Base-by-base conservation (phyloP, 768 basidiomycete genomes). In the Termitomyces titanicus region DNA sequence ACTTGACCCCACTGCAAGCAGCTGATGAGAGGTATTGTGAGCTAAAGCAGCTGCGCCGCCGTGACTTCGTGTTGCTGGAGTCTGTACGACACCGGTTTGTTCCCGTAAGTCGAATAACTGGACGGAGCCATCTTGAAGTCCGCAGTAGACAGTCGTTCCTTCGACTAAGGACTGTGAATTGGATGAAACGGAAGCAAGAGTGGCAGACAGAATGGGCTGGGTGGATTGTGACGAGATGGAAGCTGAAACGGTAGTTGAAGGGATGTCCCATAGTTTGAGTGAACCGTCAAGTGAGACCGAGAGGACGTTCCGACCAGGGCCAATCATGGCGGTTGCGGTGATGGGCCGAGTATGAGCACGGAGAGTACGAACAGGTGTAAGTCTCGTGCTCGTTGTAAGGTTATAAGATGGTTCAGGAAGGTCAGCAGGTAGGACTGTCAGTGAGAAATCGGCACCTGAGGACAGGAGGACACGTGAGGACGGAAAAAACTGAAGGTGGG, bases 391-490 rank as follows among this genome's bases (percentile, higher is more conserved):
- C 24, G 64, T 57, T 5, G 67, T 57, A 1, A 70, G 24, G 2
- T 33, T 51, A 1, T 64, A 46, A 37, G 60, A 38, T 9, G 53
- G 47, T 13, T 66, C 64, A 11, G 70, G 68, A 6, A 77, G 75
- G 4, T 82, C 78, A 0, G 87, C 83, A 8, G 88, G 80, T 50
- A 87, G 80, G 55, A 94, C 78, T 24, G 81, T 72, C 3, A 92
- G 68, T 0, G 81, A 73, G 61, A 90, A 86, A 66, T 92, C 89
- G 5, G 80, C 79, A 0, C 86, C 83, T 0, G 84, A 75, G 5
- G 88, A 82, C 10, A 94, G 77, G 1, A 92, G 72, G 15, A 92
- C 89, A 38, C 84, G 75, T 11, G 81, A 85, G 0, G 85, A 88
- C 1, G 87, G 87, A 69, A 89, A 87, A 74, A 86, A 87, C 40